A percentile compares a stretch with the other conserved stretches of the same genome.
Evolutionary conservation across 2,329 filamentous ascomycete genomes (phyloP).

Genomic region (Epichloe glyceriae): DNA sequence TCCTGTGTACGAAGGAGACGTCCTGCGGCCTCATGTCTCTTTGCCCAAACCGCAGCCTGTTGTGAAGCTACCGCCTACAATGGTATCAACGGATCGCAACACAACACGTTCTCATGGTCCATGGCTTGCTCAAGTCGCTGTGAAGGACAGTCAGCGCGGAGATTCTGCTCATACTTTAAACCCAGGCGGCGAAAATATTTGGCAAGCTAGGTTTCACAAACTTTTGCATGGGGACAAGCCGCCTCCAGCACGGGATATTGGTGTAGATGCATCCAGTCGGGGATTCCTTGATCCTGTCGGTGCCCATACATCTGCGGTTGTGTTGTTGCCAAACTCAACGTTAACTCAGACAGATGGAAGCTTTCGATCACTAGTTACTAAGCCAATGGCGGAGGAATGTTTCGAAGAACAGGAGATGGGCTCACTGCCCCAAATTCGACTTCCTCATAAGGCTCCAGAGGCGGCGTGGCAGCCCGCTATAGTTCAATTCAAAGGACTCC

Average conservation of each 20-base stretch:
- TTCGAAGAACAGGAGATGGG: conserved; percentile 75
- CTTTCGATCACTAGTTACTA: conserved; percentile 39
- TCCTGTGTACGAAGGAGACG: conserved; percentile 58
- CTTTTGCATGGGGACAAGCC: conserved; percentile 59
- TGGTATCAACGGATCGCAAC: conserved; percentile 13
- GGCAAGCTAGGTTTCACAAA: conserved; percentile 77
- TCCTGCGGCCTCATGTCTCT: conserved; percentile 51
- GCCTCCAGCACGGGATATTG: conserved; percentile 42
- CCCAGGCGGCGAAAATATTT: conserved; percentile 31
- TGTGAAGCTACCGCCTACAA: conserved; percentile 63
- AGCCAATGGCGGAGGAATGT: conserved; percentile 63
- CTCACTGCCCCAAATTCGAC: conserved; percentile 55
- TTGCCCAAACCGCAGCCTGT: conserved; percentile 59
- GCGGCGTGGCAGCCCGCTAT: conserved; percentile 49
- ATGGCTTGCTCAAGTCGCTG: conserved; percentile 23
- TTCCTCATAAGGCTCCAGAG: conserved; percentile 51
- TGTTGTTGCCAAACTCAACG: conserved; percentile 44
- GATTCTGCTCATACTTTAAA: conserved; percentile 9
- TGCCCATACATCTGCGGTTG: conserved; percentile 44
- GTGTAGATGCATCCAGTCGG: conserved; percentile 56
- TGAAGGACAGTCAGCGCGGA: conserved; percentile 17
- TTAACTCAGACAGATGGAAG: conserved; percentile 19
- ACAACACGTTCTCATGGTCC: conserved; percentile 15
- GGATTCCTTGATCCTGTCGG: conserved; percentile 46
- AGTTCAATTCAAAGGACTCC: conserved; percentile 40